phyloP scores from a whole-genome alignment of 306 rosid genomes.

The Macrotyloma uniflorum region DNA sequence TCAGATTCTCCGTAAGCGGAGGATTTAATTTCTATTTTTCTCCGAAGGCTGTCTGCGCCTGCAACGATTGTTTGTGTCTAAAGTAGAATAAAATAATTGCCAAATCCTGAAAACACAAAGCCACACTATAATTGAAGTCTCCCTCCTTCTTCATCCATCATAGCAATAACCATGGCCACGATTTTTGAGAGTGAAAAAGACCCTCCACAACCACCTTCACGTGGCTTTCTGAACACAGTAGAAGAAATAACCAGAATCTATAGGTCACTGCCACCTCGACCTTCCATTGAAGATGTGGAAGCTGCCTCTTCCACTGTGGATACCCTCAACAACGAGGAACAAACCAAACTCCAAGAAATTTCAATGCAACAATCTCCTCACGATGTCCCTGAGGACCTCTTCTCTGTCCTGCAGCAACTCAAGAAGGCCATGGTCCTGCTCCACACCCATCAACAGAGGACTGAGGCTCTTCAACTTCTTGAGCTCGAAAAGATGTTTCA shows the following conservation, averaged over 20 bases:
- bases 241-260: conserved; percentile 65
- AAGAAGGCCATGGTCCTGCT: conserved; percentile 62
- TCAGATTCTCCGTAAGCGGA: neutral
- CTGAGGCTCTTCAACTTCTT: conserved; percentile 65
- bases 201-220: conserved; percentile 48
- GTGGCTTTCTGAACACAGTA: conserved; percentile 51
- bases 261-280: conserved; percentile 80
- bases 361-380: conserved; percentile 47
- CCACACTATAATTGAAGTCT: neutral
- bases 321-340: conserved; percentile 64
- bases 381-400: conserved; percentile 63
- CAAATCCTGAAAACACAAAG: neutral
- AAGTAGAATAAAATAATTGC: neutral
- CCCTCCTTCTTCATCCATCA: neutral
- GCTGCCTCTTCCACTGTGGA: conserved; percentile 69
- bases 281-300: conserved; percentile 78
- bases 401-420: conserved; percentile 61
- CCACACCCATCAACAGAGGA: conserved; percentile 62
- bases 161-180: conserved; percentile 54
- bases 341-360: conserved; percentile 63
- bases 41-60: neutral
- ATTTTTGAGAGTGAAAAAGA: conserved; percentile 35
- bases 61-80: neutral
- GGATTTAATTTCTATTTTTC: neutral
- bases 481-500: conserved; percentile 64